These are phyloP conservation scores for Microcos paniculata DNA, from an alignment of 345 rosid species.

Conservation along the genomic window DNA sequence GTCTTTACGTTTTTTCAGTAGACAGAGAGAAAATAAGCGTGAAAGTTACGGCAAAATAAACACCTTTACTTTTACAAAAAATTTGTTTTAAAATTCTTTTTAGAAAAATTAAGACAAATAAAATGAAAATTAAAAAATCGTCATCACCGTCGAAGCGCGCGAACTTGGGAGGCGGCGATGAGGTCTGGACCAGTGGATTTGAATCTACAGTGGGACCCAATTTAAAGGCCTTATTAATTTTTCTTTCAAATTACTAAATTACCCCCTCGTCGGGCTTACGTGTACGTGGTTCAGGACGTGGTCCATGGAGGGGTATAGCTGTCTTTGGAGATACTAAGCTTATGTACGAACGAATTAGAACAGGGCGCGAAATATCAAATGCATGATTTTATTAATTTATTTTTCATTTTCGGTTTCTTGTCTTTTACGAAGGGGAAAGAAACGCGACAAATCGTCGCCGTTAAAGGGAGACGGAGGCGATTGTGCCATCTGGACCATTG, in stretches of 20 bases:
- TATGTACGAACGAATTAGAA: background rate
- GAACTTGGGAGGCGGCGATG: conserved; percentile 28
- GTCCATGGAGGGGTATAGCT: conserved; percentile 14
- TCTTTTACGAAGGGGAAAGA: background rate
- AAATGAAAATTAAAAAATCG: background rate
- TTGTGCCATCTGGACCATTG: conserved; percentile 19
- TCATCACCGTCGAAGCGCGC: conserved; percentile 42
- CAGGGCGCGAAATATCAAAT: background rate
- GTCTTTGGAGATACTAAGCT: background rate
- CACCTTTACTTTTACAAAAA: background rate
- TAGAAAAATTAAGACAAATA: too few relatives aligned
- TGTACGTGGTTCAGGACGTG: background rate
- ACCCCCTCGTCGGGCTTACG: background rate
- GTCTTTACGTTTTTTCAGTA: conserved; percentile 12
- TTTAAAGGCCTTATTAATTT: conserved; percentile 17
- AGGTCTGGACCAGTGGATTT: conserved; percentile 28
- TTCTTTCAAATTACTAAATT: background rate
- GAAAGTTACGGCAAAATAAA: background rate
- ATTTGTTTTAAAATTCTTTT: background rate
- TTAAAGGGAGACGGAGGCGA: conserved; percentile 12
- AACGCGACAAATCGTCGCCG: conserved; percentile 35
- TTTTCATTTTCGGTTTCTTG: background rate
- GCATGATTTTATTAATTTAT: background rate
- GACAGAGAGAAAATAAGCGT: background rate
- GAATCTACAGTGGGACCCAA: background rate